Evolutionary conservation across 306 rosid genomes (phyloP).

Genomic region (Luffa acutangula): DNA sequence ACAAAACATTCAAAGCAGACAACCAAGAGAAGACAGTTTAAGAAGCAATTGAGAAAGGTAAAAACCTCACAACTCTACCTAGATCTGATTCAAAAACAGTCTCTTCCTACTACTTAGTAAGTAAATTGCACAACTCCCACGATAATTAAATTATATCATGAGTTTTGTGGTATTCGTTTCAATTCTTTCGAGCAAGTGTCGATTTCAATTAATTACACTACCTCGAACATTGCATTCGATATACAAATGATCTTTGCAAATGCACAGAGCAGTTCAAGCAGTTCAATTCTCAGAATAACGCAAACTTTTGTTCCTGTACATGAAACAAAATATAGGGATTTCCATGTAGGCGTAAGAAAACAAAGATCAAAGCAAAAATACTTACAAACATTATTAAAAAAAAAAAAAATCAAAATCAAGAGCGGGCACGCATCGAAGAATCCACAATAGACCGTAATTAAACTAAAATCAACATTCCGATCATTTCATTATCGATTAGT

Average conservation of each 20-base stretch:
- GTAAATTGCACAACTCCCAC: not conserved
- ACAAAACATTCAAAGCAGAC: not conserved
- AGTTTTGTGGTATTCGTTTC: not conserved
- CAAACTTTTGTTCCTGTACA: not conserved
- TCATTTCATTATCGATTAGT: not conserved
- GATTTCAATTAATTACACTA: not conserved
- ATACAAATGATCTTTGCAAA: not conserved
- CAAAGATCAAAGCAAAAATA: not conserved
- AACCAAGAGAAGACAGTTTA: not conserved
- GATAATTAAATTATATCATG: not conserved
- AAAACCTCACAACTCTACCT: not conserved
- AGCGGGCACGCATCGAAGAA: not conserved
- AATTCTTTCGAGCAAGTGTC: not conserved
- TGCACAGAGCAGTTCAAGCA: not conserved
- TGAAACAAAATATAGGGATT: not conserved
- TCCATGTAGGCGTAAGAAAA: not conserved
- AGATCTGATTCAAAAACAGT: not conserved
- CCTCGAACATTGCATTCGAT: not conserved
- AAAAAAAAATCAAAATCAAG: not conserved
- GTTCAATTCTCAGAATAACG: not conserved
- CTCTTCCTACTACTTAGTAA: not conserved
- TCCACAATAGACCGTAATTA: not conserved
- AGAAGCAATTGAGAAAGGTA: not conserved
- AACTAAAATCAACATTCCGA: not conserved
- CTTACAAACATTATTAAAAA: not conserved